These are phyloP conservation scores for Toxoplasma gondii DNA, from an alignment of 169 alveolate genomes.

Conservation along the genomic window DNA sequence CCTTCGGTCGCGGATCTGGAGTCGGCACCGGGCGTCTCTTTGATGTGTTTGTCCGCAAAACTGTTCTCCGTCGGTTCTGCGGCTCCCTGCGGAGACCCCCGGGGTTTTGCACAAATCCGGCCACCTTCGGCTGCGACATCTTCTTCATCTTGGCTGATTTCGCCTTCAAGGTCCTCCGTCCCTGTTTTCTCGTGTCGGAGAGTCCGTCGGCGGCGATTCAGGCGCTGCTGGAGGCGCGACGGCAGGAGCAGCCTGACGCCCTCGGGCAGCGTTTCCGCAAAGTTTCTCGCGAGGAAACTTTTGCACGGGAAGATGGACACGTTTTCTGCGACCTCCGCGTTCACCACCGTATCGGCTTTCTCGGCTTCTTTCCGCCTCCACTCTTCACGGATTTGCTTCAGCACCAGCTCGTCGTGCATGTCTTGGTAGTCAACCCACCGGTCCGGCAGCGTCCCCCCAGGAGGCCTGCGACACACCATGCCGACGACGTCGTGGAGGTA, in stretches of 20 bases:
- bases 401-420: background rate
- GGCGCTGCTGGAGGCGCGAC: background rate
- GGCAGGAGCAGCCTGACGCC: background rate
- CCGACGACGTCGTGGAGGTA: conserved; percentile 32
- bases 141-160: background rate
- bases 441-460: conserved; percentile 4
- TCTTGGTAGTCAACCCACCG: background rate
- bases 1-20: background rate
- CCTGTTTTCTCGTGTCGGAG: background rate
- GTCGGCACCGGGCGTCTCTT: background rate
- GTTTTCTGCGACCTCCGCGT: conserved; percentile 11
- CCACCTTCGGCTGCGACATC: background rate
- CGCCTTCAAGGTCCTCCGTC: background rate
- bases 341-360: background rate
- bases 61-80: background rate
- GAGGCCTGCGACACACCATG: background rate
- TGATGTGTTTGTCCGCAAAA: background rate
- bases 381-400: background rate
- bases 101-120: background rate
- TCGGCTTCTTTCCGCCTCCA: background rate
- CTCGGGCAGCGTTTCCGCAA: background rate
- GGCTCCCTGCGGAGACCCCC: background rate
- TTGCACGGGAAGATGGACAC: conserved; percentile 51
- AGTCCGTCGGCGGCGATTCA: background rate
- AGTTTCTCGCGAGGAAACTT: conserved; percentile 24